These are phyloP conservation scores for Saccharomyces jurei DNA, from an alignment of 805 yeast genomes.

Conservation along the genomic window DNA sequence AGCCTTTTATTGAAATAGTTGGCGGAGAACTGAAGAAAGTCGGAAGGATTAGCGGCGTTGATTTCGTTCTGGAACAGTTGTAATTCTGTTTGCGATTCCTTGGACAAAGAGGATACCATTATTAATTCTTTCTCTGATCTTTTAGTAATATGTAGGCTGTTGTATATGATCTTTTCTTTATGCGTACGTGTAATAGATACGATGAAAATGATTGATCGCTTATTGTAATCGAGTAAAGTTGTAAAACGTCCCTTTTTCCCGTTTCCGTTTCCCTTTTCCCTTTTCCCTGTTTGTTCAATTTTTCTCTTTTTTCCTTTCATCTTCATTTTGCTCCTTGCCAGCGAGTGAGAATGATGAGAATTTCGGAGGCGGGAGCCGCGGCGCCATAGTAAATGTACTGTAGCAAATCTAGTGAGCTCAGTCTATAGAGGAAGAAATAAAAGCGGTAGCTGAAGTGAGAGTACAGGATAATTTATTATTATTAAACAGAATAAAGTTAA, in stretches of 20 bases:
- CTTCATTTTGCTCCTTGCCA: not conserved
- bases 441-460: not conserved
- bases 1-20: slow-evolving; percentile 58
- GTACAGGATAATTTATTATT: not conserved
- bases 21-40: slow-evolving; percentile 67
- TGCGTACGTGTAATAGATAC: not conserved
- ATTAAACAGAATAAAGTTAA: too few relatives aligned
- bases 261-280: not conserved
- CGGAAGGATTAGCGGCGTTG: slow-evolving; percentile 49
- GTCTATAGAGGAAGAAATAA: not conserved
- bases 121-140: not conserved
- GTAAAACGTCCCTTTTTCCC: not conserved
- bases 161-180: not conserved
- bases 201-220: not conserved
- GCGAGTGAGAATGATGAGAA: not conserved
- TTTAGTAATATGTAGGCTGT: not conserved
- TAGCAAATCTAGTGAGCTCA: not conserved
- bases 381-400: not conserved
- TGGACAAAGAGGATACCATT: slow-evolving; percentile 6
- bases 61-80: slow-evolving; percentile 55
- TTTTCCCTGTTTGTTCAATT: not conserved
- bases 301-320: not conserved
- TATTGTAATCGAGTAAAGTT: not conserved
- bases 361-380: not conserved
- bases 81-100: slow-evolving; percentile 38